Conservation (phyloP, 2,329 filamentous ascomycete genomes). For the Aspergillus pseudotamarii region DNA sequence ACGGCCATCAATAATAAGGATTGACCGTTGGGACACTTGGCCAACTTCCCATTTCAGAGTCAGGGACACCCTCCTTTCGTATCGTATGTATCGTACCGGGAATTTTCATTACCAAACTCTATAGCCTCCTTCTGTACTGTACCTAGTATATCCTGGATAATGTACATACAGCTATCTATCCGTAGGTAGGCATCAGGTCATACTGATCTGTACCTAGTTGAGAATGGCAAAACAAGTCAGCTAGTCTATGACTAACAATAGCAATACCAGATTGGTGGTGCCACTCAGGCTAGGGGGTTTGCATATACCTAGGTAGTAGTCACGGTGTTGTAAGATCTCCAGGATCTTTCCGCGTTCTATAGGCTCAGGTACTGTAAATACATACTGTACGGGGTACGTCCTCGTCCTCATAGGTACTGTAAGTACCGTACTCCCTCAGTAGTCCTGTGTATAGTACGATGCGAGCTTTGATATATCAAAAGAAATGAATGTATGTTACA, state of each 20-base stretch:
- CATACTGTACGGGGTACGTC: background rate
- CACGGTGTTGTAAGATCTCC: background rate
- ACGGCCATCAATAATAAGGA: slow-evolving; percentile 3
- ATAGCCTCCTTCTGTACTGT: background rate
- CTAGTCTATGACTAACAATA: background rate
- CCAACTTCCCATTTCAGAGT: slow-evolving; percentile 19
- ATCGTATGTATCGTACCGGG: slow-evolving; percentile 12
- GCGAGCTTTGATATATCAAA: background rate
- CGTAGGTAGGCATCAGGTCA: background rate
- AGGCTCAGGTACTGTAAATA: background rate
- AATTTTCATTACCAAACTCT: background rate
- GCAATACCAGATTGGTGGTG: background rate
- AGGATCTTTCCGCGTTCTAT: background rate
- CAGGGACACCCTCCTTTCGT: background rate
- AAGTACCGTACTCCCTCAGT: background rate
- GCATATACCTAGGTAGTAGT: background rate
- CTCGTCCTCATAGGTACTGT: background rate
- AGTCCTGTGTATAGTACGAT: background rate
- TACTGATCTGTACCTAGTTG: slow-evolving; percentile 7
- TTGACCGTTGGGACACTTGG: slow-evolving; percentile 18
- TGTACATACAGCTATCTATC: background rate
- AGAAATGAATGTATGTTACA: background rate
- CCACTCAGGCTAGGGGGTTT: background rate
- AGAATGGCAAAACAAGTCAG: slow-evolving; percentile 1
- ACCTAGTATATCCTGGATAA: background rate